Percentiles rank a stretch among this genome's conserved stretches.
These are phyloP conservation scores for Candida manassasensis DNA, from an alignment of 805 yeast species.

Conservation along the genomic window DNA sequence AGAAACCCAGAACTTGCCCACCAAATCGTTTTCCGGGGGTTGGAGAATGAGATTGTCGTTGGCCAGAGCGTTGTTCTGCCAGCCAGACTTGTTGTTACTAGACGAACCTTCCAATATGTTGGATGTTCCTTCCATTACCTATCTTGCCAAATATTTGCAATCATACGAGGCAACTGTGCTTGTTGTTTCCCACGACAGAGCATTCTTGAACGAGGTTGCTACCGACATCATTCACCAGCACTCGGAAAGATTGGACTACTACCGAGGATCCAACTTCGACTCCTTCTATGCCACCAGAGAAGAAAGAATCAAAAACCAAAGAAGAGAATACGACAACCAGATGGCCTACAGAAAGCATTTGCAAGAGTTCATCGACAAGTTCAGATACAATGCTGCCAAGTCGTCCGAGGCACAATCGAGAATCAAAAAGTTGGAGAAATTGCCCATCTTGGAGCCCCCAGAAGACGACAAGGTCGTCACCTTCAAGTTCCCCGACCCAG, in stretches of 20 bases:
- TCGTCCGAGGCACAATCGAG: slow-evolving; percentile 97
- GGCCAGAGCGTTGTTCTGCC: slow-evolving; percentile 96
- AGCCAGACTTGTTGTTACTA: slow-evolving; percentile 85
- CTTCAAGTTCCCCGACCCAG: slow-evolving; percentile 95
- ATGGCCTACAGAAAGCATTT: slow-evolving; percentile 93
- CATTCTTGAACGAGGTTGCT: slow-evolving; percentile 95
- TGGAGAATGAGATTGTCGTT: slow-evolving; percentile 99
- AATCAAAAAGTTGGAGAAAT: slow-evolving; percentile 91
- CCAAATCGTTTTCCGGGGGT: slow-evolving; percentile 97
- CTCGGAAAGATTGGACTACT: slow-evolving; percentile 93
- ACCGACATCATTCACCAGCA: slow-evolving; percentile 98
- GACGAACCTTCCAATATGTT: slow-evolving; percentile 99
- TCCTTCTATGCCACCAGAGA: slow-evolving; percentile 89
- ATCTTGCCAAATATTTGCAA: slow-evolving; percentile 83
- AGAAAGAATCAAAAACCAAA: slow-evolving; percentile 85
- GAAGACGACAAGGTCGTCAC: slow-evolving; percentile 82
- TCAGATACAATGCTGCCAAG: slow-evolving; percentile 95
- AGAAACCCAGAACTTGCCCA: slow-evolving; percentile 76
- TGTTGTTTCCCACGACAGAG: slow-evolving; percentile 96
- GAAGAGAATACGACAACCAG: slow-evolving; percentile 94
- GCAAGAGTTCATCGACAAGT: slow-evolving; percentile 93
- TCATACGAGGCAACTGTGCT: slow-evolving; percentile 88
- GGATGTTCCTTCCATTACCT: slow-evolving; percentile 98
- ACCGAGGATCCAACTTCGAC: slow-evolving; percentile 91
- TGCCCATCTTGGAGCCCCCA: slow-evolving; percentile 90